Base-by-base conservation (phyloP, 305 asterid genomes). In the Caryopteris hybrid region DNA sequence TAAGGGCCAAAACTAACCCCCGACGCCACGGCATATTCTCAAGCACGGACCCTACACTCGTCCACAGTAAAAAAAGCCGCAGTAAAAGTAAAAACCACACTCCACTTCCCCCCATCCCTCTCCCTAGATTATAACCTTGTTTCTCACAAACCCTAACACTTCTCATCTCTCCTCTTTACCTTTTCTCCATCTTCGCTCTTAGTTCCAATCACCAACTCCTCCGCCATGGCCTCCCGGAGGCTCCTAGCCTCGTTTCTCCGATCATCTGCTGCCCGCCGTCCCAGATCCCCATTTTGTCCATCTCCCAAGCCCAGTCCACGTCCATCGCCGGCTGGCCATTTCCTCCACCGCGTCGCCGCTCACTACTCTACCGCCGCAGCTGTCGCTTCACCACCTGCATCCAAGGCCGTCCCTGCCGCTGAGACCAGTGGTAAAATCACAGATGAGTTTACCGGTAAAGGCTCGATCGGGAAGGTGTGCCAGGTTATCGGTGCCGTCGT, bases 401-500 rank as follows among this genome's bases (percentile, higher is more conserved):
- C 86, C 0, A 61, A 85, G 41, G n/a, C 78, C 20, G 45, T 66
- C 45, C 39, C 81, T 46, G 23, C 20, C 67, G 57, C 64, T 14
- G 86, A 63, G 1, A 55, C 76, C 14, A 70, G 51, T 3, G 95
- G 98, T 3, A 92, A 92, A 78, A 85, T 92, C 69, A 88, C 87
- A 0, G 98, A 88, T 58, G 96, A 86, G 73, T 85, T 79, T 56
- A 90, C 96, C 0, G 98, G 98, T 3, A 76, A 84, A 53, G 98
- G 97, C 5, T 11, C 98, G 50, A 70, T 92, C 69, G 98, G 98
- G 27, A 51, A 83, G 67, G 97, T 92, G 29, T 90, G 92, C 65
- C 98, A 92, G 82, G 97, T 92, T 13, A 93, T 93, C 63, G 97
- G 98, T 2, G 98, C 96, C 73, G 98, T 93, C 27, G 97, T 93